Percentiles rank a stretch among this genome's conserved stretches.
Conservation (phyloP, 352 stramenopile species). For the Globisporangium polare region DNA sequence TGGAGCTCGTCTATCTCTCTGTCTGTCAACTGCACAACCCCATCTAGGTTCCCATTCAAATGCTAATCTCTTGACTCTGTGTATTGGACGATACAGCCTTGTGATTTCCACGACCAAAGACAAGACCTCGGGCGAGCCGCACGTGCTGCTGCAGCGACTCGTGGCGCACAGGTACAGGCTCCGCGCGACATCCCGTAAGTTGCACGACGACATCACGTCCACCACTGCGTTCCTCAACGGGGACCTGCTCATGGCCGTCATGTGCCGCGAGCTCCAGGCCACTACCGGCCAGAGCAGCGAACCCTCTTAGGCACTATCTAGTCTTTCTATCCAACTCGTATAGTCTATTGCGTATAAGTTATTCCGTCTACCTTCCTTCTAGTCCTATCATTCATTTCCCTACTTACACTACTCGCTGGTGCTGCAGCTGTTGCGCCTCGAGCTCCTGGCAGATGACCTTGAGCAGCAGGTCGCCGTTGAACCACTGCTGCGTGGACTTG, state of each 20-base stretch:
- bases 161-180: slow-evolving; percentile 46
- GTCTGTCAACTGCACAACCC: too few species aligned
- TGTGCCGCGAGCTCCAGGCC: slow-evolving; percentile 25
- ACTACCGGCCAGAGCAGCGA: too few species aligned
- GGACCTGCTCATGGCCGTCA: slow-evolving; percentile 51
- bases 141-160: slow-evolving; percentile 45
- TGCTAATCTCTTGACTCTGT: too few species aligned
- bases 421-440: slow-evolving; percentile 16
- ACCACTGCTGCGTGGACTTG: slow-evolving; percentile 37
- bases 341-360: not conserved
- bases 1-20: slow-evolving; percentile 20
- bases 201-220: slow-evolving; percentile 45
- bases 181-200: slow-evolving; percentile 29
- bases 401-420: slow-evolving; percentile 1
- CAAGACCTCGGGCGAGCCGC: slow-evolving; percentile 22
- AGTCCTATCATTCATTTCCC: not conserved
- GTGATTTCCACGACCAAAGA: slow-evolving; percentile 20
- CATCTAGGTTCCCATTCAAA: too few species aligned
- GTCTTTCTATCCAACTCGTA: slow-evolving; percentile 3
- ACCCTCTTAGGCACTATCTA: too few species aligned
- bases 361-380: not conserved
- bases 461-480: slow-evolving; percentile 61
- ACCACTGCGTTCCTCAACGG: slow-evolving; percentile 45
- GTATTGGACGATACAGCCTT: not conserved
- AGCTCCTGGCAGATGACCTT: slow-evolving; percentile 49